These are phyloP conservation scores for Leccinum pellstonianum DNA, from an alignment of 768 basidiomycete species.

Conservation along the genomic window DNA sequence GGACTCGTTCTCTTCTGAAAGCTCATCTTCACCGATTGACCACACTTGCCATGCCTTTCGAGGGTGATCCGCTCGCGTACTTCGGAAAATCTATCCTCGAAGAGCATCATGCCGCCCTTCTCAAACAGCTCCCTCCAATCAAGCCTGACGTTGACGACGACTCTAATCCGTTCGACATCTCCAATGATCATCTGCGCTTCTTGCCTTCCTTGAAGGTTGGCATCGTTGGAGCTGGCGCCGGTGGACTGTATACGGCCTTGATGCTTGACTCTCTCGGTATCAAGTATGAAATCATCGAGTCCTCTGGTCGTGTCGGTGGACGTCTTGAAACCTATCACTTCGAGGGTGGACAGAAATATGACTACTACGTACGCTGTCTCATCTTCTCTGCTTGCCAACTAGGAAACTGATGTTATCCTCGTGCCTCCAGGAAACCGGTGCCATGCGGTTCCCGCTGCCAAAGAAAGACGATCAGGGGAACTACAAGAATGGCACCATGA, in stretches of 20 bases:
- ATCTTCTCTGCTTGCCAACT: not conserved
- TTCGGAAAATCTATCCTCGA: constrained; percentile 16
- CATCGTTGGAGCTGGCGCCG: constrained; percentile 21
- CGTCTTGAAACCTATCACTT: constrained; percentile 46
- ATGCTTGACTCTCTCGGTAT: constrained; percentile 44
- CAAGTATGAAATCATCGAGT: constrained; percentile 48
- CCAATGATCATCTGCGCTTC: not conserved
- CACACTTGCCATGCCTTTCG: constrained; percentile 10
- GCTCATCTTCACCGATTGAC: not conserved
- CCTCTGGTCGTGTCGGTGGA: constrained; percentile 40
- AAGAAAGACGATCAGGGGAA: constrained; percentile 13
- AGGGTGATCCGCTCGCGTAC: constrained; percentile 19
- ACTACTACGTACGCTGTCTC: constrained; percentile 36
- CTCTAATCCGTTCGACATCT: not conserved
- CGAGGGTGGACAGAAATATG: constrained; percentile 24
- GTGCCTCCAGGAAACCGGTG: constrained; percentile 35
- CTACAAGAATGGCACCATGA: constrained; percentile 31
- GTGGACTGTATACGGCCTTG: constrained; percentile 44
- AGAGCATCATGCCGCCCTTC: constrained; percentile 9
- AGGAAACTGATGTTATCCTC: not conserved
- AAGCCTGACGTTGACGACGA: not conserved
- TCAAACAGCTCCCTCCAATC: constrained; percentile 2
- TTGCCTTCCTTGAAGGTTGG: constrained; percentile 14
- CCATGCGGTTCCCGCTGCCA: constrained; percentile 39
- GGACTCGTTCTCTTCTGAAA: not conserved